Percentiles rank a stretch among this genome's conserved stretches.
These are phyloP conservation scores for Arthrobotrys conoides DNA, from an alignment of 2,329 filamentous ascomycete genomes.

Conservation along the genomic window DNA sequence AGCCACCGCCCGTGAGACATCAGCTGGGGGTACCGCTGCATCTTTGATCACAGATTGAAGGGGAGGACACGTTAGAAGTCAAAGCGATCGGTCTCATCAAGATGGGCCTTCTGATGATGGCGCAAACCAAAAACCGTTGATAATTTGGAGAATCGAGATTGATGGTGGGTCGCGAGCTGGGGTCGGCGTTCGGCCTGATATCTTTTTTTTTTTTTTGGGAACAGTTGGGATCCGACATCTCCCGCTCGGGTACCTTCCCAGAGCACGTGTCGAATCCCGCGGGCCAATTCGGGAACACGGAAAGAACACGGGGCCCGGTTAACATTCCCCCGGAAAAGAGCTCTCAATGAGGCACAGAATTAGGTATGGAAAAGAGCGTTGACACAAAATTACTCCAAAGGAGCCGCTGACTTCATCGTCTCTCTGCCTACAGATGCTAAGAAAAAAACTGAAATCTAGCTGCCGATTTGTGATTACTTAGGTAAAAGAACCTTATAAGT, in stretches of 20 bases:
- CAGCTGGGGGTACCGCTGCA: conserved; percentile 13
- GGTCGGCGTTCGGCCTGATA: conserved; percentile 9
- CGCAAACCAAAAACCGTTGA: conserved; percentile 26
- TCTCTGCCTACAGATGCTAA: conserved; percentile 21
- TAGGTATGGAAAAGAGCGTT: not conserved
- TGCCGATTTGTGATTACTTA: conserved; percentile 22
- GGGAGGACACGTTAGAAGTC: conserved; percentile 22
- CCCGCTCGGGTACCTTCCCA: conserved; percentile 36
- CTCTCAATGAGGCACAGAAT: conserved; percentile 12
- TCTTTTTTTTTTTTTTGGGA: not conserved
- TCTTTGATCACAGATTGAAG: conserved; percentile 28
- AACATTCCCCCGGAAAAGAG: conserved; percentile 16
- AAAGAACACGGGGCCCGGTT: conserved; percentile 1
- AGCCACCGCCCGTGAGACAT: conserved; percentile 13
- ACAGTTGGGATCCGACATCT: conserved; percentile 39
- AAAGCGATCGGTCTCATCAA: conserved; percentile 23
- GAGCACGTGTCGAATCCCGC: conserved; percentile 14
- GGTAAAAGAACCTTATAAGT: conserved; percentile 15
- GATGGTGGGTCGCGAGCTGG: conserved; percentile 9
- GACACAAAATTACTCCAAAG: not conserved
- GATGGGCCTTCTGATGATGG: conserved; percentile 14
- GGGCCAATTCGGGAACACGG: conserved; percentile 27
- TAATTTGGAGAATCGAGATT: conserved; percentile 10
- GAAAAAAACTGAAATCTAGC: conserved; percentile 10
- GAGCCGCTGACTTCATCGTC: conserved; percentile 20